Percentiles rank a stretch among this genome's conserved stretches.
phyloP scores from a whole-genome alignment of 306 rosid genomes.

The Betula pendula region DNA sequence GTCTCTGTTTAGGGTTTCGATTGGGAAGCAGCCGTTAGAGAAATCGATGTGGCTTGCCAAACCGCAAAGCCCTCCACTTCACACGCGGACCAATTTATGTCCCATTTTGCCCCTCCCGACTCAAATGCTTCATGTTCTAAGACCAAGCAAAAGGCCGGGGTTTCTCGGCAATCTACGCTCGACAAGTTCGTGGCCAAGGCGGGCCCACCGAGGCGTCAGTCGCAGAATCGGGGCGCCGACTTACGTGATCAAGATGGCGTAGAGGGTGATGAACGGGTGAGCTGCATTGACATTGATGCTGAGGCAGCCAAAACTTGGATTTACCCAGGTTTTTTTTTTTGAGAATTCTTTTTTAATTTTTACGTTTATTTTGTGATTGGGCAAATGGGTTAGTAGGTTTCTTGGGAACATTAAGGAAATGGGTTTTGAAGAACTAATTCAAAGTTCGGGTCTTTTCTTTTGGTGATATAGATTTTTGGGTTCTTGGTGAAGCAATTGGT shows the following conservation, averaged over 20 bases:
- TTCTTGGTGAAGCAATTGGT: neutral
- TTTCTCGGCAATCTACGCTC: slow-evolving; percentile 62
- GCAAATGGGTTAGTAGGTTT: neutral
- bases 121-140: slow-evolving; percentile 17
- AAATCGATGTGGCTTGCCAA: slow-evolving; percentile 55
- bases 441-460: neutral
- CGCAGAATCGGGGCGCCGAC: slow-evolving; percentile 1
- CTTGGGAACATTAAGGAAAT: neutral
- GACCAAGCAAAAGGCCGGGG: slow-evolving; percentile 27
- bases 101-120: slow-evolving; percentile 15
- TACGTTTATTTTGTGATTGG: neutral
- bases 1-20: slow-evolving; percentile 55
- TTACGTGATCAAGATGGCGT: slow-evolving; percentile 17
- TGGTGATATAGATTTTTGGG: neutral
- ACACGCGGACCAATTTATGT: neutral
- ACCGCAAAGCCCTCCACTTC: slow-evolving; percentile 35
- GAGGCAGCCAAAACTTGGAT: slow-evolving; percentile 90
- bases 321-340: slow-evolving; percentile 60
- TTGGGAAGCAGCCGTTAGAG: slow-evolving; percentile 85
- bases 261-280: slow-evolving; percentile 17
- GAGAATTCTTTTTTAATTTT: neutral
- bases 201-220: slow-evolving; percentile 28
- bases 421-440: neutral
- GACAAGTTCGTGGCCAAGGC: slow-evolving; percentile 45
- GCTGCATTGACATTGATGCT: slow-evolving; percentile 49